Evolutionary conservation across 805 yeast genomes (phyloP), one percentile per base, ranked within the genome.

Genomic region (Candida stauntonica): DNA sequence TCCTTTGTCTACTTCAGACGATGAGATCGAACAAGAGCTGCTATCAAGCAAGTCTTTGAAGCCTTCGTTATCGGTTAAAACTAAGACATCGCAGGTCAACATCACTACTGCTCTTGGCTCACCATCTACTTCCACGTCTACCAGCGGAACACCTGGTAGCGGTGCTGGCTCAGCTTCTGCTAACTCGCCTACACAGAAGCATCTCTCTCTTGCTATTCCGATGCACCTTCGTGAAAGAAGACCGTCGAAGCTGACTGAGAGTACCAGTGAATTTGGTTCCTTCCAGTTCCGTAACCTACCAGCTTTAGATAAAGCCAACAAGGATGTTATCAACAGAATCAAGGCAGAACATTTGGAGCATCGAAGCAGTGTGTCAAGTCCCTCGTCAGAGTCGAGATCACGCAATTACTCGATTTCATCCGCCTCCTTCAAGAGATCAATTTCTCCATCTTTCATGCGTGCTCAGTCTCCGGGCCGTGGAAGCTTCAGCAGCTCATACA

Each of bases 231-330:
- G 86, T 33, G 95, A 86, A 47, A 70, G 91, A 41, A 67, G 93
- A 35, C 77, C 86, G 3, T 76, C 86, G 46, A 73, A 86, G 48
- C 60, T 86, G 44, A 82, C 81, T 36, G 91, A 82, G 14, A 41
- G 29, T 17, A 66, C 70, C 7, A 66, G 75, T 7, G 91, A 91
- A 52, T 93, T 93, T 72, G 99, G 99, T 0, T 81, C 93, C 4
- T 93, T 93, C 61, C 81, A 86, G 42, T 93, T 86, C 63, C 72
- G 96, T 48, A 93, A 93, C 57, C 64, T 93, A 45, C 81, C 91
- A 5, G 93, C 93, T 5, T 70, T 94, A 39, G 98, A 93, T 51
- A 85, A 84, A 52, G 97, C 96, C 7, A 93, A 93, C 56, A 87
- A 86, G 55, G 97, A 89, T 62, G 89, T 85, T 12, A 87, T 93